Conservation (phyloP, 306 rosid genomes). For the Cucurbita pepo region DNA sequence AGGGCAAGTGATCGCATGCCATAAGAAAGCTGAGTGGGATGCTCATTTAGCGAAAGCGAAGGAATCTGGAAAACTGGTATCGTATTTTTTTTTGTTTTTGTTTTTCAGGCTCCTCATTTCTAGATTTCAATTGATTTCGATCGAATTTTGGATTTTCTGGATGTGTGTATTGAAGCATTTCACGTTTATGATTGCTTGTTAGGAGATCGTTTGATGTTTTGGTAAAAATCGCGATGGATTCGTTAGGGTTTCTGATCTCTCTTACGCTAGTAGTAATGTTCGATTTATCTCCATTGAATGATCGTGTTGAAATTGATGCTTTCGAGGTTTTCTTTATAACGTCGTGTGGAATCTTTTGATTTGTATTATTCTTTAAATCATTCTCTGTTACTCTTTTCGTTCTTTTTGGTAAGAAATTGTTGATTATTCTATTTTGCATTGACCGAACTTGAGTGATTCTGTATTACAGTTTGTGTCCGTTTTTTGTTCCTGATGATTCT, state of each 20-base stretch:
- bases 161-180: not conserved
- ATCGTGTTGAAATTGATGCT: not conserved
- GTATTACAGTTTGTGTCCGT: not conserved
- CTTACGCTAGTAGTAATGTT: not conserved
- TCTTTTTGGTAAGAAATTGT: not conserved
- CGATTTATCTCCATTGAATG: not conserved
- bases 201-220: not conserved
- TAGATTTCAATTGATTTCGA: not conserved
- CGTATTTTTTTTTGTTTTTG: not conserved
- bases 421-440: not conserved
- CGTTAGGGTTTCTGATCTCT: not conserved
- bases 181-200: not conserved
- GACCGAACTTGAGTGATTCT: not conserved
- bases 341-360: not conserved
- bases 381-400: not conserved
- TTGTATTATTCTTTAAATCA: not conserved
- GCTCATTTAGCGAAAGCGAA: conserved; percentile 15
- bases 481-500: not conserved
- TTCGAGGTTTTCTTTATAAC: not conserved
- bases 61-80: conserved; percentile 31
- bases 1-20: conserved; percentile 31
- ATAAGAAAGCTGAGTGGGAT: conserved; percentile 19
- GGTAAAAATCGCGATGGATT: not conserved
- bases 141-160: not conserved
- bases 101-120: not conserved